phyloP scores from a whole-genome alignment of 2,329 filamentous ascomycete genomes.

The Fusarium chuoi region DNA sequence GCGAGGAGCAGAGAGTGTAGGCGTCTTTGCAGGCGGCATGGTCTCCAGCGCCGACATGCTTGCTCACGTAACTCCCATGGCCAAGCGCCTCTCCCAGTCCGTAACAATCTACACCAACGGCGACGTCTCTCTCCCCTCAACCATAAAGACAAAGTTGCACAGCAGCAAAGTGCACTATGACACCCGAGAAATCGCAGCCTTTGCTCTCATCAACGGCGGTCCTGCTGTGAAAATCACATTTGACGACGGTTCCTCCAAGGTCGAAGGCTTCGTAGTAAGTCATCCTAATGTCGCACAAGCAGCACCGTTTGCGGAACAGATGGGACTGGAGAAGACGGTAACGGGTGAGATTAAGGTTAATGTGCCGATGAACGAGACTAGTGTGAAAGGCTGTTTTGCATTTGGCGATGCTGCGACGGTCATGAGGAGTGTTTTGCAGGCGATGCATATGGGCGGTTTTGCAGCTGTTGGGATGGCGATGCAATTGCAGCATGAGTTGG shows the following conservation, averaged over 20 bases:
- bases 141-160: constrained; percentile 44
- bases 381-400: constrained; percentile 62
- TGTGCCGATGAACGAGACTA: constrained; percentile 60
- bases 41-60: constrained; percentile 47
- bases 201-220: constrained; percentile 44
- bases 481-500: constrained; percentile 44
- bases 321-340: constrained; percentile 55
- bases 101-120: constrained; percentile 65
- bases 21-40: constrained; percentile 57
- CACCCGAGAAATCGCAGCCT: constrained; percentile 43
- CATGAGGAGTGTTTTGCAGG: constrained; percentile 46
- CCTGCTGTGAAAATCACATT: constrained; percentile 52
- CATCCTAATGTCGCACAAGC: constrained; percentile 52
- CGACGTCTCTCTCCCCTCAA: constrained; percentile 45
- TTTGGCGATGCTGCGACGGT: constrained; percentile 59
- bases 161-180: constrained; percentile 53
- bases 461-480: constrained; percentile 42
- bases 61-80: constrained; percentile 56
- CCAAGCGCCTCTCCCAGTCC: constrained; percentile 53
- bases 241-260: constrained; percentile 50
- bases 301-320: constrained; percentile 55
- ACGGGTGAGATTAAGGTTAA: constrained; percentile 56
- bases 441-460: constrained; percentile 44
- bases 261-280: constrained; percentile 55
- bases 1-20: constrained; percentile 56